phyloP scores from a whole-genome alignment of 768 basidiomycete genomes.

The Postia placenta region DNA sequence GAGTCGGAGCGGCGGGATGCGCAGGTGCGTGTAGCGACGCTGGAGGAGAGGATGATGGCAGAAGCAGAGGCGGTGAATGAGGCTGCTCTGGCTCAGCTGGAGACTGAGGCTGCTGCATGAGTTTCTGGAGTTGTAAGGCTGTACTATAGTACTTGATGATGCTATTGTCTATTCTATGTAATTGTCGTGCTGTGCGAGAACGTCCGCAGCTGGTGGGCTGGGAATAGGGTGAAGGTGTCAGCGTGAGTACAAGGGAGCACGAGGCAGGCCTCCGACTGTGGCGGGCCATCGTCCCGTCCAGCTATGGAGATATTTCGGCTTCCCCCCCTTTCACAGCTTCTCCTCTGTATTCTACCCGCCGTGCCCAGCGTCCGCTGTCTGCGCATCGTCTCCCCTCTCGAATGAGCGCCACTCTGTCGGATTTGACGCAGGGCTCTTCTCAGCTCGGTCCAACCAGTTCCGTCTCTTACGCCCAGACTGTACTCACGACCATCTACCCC shows the following conservation, averaged over 20 bases:
- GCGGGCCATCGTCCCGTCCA: neutral
- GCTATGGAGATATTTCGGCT: conserved; percentile 3
- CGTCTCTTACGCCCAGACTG: neutral
- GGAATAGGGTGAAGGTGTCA: too few species aligned
- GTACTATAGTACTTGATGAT: too few species aligned
- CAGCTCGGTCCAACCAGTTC: neutral
- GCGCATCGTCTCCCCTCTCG: neutral
- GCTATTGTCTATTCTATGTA: too few species aligned
- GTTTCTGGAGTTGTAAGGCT: neutral
- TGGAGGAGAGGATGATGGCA: conserved; percentile 85
- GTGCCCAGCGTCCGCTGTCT: neutral
- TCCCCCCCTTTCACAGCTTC: conserved; percentile 2
- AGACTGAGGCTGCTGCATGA: conserved; percentile 17
- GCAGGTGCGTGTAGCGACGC: conserved; percentile 45
- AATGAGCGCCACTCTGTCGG: conserved; percentile 9
- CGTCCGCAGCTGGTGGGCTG: too few species aligned
- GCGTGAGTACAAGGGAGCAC: conserved; percentile 3
- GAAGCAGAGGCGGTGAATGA: conserved; percentile 82
- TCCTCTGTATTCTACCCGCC: conserved; percentile 1
- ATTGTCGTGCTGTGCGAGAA: too few species aligned
- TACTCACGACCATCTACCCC: neutral
- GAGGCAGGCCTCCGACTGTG: conserved; percentile 7
- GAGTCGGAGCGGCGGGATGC: conserved; percentile 61
- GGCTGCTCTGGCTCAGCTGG: conserved; percentile 55
- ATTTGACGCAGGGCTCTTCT: conserved; percentile 7